Evolutionary conservation across 371 early-diverging fungal genomes (phyloP), one percentile per base, ranked within the genome.

Genomic region (Fennellomyces sp.): DNA sequence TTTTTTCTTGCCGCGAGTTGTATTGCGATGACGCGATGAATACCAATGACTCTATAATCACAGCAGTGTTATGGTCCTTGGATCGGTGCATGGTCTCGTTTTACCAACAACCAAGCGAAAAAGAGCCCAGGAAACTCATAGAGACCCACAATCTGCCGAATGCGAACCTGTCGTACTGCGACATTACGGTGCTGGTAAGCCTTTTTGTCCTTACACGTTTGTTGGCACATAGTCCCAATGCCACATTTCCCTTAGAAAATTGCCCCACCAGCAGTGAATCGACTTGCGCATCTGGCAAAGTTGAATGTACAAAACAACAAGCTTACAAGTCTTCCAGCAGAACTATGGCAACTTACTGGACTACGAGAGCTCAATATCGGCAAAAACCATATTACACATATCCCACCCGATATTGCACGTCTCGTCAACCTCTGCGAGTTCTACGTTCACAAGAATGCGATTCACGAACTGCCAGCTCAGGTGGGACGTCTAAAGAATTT

Each of bases 351-450:
- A 29, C 75, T 97, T 30, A 58, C 74, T 28, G 74, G 72, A 27
- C 75, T 98, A 47, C 80, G 75, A 23, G 76, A 88, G 45, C 80
- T 96, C 19, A 95, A 98, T 73, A 75, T 93, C 0, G 92, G 93
- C n/a, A 87, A 90, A 27, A 99, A 99, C 72, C 80, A 88, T 66
- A 80, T 99, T 7, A 81, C 82, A 26, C 31, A 61, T 1, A 55
- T 99, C 2, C 99, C 99, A 5, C 76, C 89, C 8, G 96, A 98
- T 52, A 76, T 99, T 2, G 96, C 97, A 2, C 73, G 89, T 61
- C 70, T 98, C 23, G 75, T 84, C 21, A 79, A 80, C 31, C 77
- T 99, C 5, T 80, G 82, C 66, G 96, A 97, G 61, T 83, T 99
- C 5, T 79, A 91, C 63, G 54, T 98, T 29, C 95, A 94, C 70